A percentile compares a stretch with the other conserved stretches of the same genome.
Evolutionary conservation across 371 early-diverging fungal genomes (phyloP).

Genomic region (Rhizopus sp.): DNA sequence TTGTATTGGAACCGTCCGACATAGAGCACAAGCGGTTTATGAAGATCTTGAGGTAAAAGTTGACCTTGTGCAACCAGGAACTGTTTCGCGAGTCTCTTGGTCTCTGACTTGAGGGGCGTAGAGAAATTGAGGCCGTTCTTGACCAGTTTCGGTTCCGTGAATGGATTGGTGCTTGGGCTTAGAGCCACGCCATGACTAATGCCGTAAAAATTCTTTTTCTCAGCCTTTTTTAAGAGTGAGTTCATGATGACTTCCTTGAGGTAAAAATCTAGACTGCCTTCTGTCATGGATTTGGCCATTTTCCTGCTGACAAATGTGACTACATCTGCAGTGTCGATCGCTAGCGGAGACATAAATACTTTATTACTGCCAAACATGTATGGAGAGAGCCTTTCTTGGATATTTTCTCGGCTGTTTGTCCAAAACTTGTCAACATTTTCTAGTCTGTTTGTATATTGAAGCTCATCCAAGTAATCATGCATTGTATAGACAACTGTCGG

Average conservation of each 20-base stretch:
- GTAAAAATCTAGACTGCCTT: conserved; percentile 60
- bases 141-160: conserved; percentile 41
- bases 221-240: conserved; percentile 51
- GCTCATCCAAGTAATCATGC: conserved; percentile 64
- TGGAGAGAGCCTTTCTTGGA: conserved; percentile 17
- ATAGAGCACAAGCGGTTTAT: conserved; percentile 55
- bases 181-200: conserved; percentile 68
- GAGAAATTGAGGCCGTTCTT: conserved; percentile 46
- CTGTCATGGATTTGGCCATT: conserved; percentile 63
- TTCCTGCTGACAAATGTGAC: conserved; percentile 63
- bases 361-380: conserved; percentile 52
- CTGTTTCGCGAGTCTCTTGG: conserved; percentile 57
- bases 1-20: conserved; percentile 68
- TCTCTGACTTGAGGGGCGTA: conserved; percentile 27
- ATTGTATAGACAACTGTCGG: conserved; percentile 67
- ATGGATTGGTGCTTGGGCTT: conserved; percentile 50
- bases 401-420: conserved; percentile 22
- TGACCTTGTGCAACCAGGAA: conserved; percentile 51
- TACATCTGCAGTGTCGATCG: conserved; percentile 58
- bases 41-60: conserved; percentile 44
- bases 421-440: conserved; percentile 57
- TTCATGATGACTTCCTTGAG: conserved; percentile 65
- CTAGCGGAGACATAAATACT: conserved; percentile 59
- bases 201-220: conserved; percentile 55
- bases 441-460: conserved; percentile 56